phyloP scores from a whole-genome alignment of 345 rosid species.

The Acer campestre region DNA sequence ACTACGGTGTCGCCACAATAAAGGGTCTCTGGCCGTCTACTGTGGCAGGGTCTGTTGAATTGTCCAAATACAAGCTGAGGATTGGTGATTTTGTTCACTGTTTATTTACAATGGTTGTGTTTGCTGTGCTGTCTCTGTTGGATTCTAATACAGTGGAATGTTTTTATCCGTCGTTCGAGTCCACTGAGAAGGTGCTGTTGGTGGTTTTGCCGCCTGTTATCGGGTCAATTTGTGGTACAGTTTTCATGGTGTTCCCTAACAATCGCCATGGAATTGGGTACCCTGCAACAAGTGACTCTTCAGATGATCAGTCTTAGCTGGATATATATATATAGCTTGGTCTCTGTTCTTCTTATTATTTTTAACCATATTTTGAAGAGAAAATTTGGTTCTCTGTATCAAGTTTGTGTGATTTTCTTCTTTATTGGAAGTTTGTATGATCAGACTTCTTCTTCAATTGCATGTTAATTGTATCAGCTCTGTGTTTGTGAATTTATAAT shows the following conservation, averaged over 20 bases:
- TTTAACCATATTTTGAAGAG: background rate
- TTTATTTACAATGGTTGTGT: constrained; percentile 50
- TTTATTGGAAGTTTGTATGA: background rate
- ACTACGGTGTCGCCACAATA: constrained; percentile 59
- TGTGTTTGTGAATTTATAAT: background rate
- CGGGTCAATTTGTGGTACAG: constrained; percentile 47
- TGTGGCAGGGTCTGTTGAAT: constrained; percentile 36
- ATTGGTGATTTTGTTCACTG: constrained; percentile 70
- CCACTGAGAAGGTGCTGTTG: constrained; percentile 51
- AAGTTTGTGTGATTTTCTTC: background rate
- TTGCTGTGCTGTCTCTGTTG: constrained; percentile 54
- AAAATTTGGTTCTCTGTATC: background rate
- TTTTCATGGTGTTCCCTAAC: constrained; percentile 70
- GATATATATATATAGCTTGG: background rate
- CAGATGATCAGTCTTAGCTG: constrained; percentile 1
- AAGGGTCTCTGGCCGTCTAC: constrained; percentile 66
- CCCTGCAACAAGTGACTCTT: constrained; percentile 37
- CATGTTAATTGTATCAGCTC: background rate
- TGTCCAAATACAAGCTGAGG: constrained; percentile 55
- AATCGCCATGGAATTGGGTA: constrained; percentile 85
- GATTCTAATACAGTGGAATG: constrained; percentile 64
- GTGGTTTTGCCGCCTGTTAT: constrained; percentile 65
- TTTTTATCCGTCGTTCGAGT: constrained; percentile 61
- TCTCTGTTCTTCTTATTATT: background rate
- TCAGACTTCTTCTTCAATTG: no score